Evolutionary conservation across 176 grass and related monocot species (phyloP).

Genomic region (Rhynchospora tenuis): DNA sequence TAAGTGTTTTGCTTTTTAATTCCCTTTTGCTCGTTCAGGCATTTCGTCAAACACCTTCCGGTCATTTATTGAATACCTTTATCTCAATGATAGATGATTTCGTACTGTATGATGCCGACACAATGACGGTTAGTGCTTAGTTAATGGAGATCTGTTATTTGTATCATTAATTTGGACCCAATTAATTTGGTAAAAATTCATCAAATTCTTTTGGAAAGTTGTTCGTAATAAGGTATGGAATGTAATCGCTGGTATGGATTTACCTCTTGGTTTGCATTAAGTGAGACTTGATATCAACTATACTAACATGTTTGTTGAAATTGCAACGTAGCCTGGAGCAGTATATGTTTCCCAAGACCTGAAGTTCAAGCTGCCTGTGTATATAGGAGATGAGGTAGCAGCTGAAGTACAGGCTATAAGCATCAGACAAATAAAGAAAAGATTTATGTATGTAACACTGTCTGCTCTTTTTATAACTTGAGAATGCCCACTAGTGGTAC

Average conservation of each 20-base stretch:
- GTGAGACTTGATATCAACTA: neutral
- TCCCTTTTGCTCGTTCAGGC: neutral
- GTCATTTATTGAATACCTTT: neutral
- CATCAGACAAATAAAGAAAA: conserved; percentile 29
- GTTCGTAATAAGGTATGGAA: neutral
- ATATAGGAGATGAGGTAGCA: conserved; percentile 44
- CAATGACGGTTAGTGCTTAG: neutral
- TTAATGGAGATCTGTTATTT: neutral
- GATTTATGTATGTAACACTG: conserved; percentile 29
- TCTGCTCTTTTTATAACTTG: neutral
- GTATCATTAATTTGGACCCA: neutral
- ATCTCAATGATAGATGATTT: neutral
- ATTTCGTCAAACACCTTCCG: conserved; percentile 35
- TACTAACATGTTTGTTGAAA: neutral
- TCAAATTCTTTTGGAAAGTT: neutral
- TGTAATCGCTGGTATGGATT: neutral
- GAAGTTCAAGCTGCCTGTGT: conserved; percentile 51
- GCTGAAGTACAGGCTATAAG: conserved; percentile 41
- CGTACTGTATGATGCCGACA: neutral
- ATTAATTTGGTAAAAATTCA: neutral
- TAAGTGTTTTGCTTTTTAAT: neutral
- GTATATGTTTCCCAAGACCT: conserved; percentile 47
- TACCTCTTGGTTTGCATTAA: neutral
- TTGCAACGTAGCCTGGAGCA: conserved; percentile 38
- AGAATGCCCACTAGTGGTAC: neutral